These are phyloP conservation scores for Phymatotrichopsis omnivora DNA, from an alignment of 2,329 filamentous ascomycete genomes.

Conservation along the genomic window DNA sequence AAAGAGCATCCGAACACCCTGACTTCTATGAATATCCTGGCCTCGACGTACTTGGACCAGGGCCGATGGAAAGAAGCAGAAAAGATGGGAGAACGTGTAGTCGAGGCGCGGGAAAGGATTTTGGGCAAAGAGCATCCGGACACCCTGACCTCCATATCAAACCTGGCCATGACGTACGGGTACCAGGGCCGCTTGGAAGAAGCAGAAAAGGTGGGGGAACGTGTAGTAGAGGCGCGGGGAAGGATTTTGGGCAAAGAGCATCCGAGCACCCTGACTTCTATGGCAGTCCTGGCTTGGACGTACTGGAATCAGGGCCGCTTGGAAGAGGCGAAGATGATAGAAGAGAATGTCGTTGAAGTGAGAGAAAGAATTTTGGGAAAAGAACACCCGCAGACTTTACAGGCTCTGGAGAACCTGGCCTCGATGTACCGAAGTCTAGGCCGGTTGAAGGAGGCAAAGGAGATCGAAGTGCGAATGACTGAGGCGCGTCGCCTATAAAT, in stretches of 20 bases:
- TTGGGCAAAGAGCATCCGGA: neutral
- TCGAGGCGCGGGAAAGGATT: constrained; percentile 5
- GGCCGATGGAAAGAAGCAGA: constrained; percentile 24
- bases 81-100: constrained; percentile 10
- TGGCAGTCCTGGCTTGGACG: constrained; percentile 8
- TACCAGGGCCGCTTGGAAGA: constrained; percentile 6
- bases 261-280: constrained; percentile 14
- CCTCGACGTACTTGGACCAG: neutral
- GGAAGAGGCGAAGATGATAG: constrained; percentile 22
- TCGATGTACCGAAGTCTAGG: too few species aligned
- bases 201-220: neutral
- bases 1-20: constrained; percentile 23
- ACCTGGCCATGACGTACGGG: constrained; percentile 13
- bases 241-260: constrained; percentile 14
- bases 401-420: too few species aligned
- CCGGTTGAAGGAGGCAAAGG: too few species aligned
- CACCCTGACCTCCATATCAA: constrained; percentile 23
- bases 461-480: neutral
- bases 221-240: neutral
- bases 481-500: too few species aligned
- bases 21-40: constrained; percentile 12
- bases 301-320: neutral
- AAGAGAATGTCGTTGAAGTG: constrained; percentile 7
- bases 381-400: neutral
- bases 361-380: neutral